Base-by-base conservation (phyloP, 176 grass and related monocot genomes). In the Musa beccarii region DNA sequence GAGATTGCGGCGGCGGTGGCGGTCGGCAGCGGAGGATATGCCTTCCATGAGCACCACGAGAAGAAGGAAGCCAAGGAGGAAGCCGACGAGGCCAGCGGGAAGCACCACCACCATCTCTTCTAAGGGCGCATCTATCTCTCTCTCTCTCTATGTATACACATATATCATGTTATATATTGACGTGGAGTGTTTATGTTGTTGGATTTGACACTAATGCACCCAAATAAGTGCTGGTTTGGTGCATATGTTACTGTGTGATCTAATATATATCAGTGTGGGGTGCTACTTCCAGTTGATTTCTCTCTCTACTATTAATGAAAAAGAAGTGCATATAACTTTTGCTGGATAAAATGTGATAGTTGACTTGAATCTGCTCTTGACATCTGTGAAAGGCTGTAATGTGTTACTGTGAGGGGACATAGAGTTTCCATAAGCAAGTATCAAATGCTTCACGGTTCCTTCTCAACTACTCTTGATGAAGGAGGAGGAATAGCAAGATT, bases 21-120 rank as follows among this genome's bases (percentile, higher is more conserved):
- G 2, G 87, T 89, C 0, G 92, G 92, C 57, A 29, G 85, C 53
- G 92, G 89, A 11, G 92, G 92, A 11, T 96, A 86, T 75, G 89
- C 51, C 25, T 86, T 96, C 69, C 92, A 96, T 68, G 92, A 96
- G 87, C 87, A 88, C 83, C 89, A 96, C 73, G 87, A 96, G 89
- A 96, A 96, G 85, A 86, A 92, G 87, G 76, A 88, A 73, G 79
- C 88, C 64, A 80, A 88, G 85, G 83, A 92, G 81, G 83, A 90
- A 4, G 89, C 87, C 10, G 71, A 96, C 77, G 89, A 92, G 81
- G 53, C 81, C 80, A 73, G 74, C 68, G 78, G 87, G 76, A 88
- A 89, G 85, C 87, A 96, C 84, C 92, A 96, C 62, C 89, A 89
- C 68, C 88, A 82, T 83, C 79, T 90, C 87, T 96, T 88, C 80